Evolutionary conservation across 495 filamentous ascomycete species (phyloP), one percentile per base, ranked within the genome.

Genomic region (Penicillium silybi): DNA sequence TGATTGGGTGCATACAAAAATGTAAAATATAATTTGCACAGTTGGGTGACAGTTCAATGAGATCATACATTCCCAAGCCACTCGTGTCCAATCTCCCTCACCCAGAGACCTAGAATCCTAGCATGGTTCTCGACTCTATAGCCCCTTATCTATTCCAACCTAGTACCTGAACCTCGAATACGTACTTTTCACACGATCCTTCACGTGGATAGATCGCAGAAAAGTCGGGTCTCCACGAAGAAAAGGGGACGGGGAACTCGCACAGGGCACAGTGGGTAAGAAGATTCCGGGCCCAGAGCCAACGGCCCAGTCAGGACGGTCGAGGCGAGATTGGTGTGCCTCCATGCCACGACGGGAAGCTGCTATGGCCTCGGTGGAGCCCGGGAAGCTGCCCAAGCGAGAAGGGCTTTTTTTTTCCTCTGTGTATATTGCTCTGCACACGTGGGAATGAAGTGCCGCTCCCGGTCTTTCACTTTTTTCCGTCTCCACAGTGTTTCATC

Each of bases 291-390:
- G 41, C 42, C 52, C 34, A 49, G 23, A 38, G 20, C 29, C 32
- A 41, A 46, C 35, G 29, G 29, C 25, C 47, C 47, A 41, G 18
- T 22, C 20, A 42, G 37, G 41, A 22, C 44, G 23, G 46, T 45
- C 42, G 42, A 11, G 23, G 42, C 41, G 46, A 45, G 40, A 35
- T 27, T 44, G 26, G 18, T 29, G 7, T 17, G 38, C 49, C 29
- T 39, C 48, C 38, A 51, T 52, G 44, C 49, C 49, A 48, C 45
- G 54, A 56, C 54, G 52, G 54, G 53, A 50, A 56, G 54, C 48
- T 52, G 53, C 42, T 50, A 40, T 29, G 40, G 27, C 18, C 46
- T 40, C 26, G 37, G 54, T 52, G 54, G 54, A 44, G 26, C 35
- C 52, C 10, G 39, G 39, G 32, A 35, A 23, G 32, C 32, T 35